Evolutionary conservation across 2,329 filamentous ascomycete species (phyloP).

Genomic region (Penicillium brevicompactum): DNA sequence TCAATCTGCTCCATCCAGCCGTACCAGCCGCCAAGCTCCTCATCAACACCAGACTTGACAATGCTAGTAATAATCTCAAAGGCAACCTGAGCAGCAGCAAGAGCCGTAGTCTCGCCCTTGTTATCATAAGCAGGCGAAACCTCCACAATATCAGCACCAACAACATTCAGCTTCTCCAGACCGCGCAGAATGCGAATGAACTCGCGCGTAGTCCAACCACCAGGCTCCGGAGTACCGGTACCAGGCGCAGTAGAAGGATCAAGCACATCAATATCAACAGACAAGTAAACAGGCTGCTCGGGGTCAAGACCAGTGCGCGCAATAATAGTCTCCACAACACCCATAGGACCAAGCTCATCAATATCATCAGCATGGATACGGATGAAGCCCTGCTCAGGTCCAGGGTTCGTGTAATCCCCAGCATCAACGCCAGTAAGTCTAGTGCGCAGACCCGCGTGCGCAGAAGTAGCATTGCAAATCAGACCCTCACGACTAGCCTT

Average conservation of each 20-base stretch:
- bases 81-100: conserved; percentile 80
- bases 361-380: conserved; percentile 84
- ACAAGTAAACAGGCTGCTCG: conserved; percentile 77
- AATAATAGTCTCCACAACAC: conserved; percentile 72
- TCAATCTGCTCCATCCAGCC: conserved; percentile 29
- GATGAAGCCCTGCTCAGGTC: conserved; percentile 75
- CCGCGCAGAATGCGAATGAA: conserved; percentile 80
- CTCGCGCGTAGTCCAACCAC: conserved; percentile 88
- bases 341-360: conserved; percentile 74
- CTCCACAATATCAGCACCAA: conserved; percentile 89
- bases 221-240: conserved; percentile 86
- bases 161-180: conserved; percentile 78
- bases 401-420: conserved; percentile 67
- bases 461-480: conserved; percentile 71
- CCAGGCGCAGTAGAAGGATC: conserved; percentile 72
- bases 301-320: conserved; percentile 64
- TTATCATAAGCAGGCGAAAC: conserved; percentile 85
- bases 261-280: conserved; percentile 78
- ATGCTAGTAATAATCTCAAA: conserved; percentile 77
- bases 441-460: conserved; percentile 82
- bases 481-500: conserved; percentile 79
- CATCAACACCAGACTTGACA: conserved; percentile 47
- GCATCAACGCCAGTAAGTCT: conserved; percentile 68
- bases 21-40: conserved; percentile 45
- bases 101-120: conserved; percentile 74